A percentile compares a stretch with the other conserved stretches of the same genome.
phyloP scores from a whole-genome alignment of 257 asterid genomes.

The Perilla frutescens region DNA sequence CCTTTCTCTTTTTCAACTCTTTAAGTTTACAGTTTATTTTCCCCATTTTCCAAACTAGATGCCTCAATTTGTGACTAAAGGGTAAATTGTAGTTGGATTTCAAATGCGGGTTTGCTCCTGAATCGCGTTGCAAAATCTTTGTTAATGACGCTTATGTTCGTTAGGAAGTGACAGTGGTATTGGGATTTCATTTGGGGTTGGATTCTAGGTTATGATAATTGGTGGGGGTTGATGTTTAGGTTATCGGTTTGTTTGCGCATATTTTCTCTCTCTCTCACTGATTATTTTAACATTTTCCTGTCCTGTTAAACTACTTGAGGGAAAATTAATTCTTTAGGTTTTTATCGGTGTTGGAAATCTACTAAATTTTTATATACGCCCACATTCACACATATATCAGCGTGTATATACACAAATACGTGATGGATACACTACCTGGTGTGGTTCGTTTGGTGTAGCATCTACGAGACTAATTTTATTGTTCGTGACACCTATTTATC shows the following conservation, averaged over 20 bases:
- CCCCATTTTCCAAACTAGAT: not conserved
- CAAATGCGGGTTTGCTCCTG: not conserved
- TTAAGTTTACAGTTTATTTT: not conserved
- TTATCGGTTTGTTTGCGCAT: conserved; percentile 4
- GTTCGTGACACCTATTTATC: not conserved
- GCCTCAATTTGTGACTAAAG: not conserved
- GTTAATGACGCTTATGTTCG: not conserved
- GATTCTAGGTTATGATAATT: conserved; percentile 1
- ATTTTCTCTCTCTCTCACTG: not conserved
- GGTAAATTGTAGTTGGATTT: conserved; percentile 6
- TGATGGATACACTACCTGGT: not conserved
- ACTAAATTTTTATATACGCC: not conserved
- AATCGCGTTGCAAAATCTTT: conserved; percentile 8
- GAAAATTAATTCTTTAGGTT: not conserved
- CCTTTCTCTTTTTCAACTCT: not conserved
- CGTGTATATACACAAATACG: too few species aligned
- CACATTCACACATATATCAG: not conserved
- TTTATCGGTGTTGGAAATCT: not conserved
- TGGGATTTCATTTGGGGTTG: conserved; percentile 27
- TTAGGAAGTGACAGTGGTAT: not conserved
- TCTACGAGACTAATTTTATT: not conserved
- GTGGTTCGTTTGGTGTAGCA: not conserved
- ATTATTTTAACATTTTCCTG: too few species aligned
- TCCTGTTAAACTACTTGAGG: not conserved
- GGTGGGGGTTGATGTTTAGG: not conserved